Conservation (phyloP, 352 stramenopile species). For the Globisporangium sylvaticum region DNA sequence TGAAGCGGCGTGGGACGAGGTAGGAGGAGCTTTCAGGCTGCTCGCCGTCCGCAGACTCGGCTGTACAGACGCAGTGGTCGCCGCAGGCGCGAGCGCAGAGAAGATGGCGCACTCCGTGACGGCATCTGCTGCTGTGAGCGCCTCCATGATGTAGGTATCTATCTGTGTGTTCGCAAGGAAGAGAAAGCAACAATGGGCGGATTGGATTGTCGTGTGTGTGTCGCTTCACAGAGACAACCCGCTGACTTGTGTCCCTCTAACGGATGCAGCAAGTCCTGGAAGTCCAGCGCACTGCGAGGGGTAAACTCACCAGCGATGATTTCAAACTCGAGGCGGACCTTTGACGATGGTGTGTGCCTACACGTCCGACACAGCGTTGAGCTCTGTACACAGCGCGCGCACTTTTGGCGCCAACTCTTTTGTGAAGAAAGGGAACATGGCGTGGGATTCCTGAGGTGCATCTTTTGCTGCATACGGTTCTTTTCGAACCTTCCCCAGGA, state of each 20-base stretch:
- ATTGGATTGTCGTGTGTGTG: no score
- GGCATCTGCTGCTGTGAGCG: conserved; percentile 9
- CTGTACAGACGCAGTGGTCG: not conserved
- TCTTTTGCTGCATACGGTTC: no score
- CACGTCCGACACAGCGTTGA: no score
- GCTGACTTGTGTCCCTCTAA: no score
- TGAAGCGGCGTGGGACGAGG: not conserved
- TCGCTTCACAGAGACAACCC: not conserved
- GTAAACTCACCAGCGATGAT: no score
- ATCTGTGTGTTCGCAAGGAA: no score
- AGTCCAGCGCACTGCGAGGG: no score
- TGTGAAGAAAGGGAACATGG: not conserved
- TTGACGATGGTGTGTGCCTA: no score
- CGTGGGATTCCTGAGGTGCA: not conserved
- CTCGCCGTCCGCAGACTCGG: not conserved
- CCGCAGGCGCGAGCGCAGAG: conserved; percentile 21
- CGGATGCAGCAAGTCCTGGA: no score
- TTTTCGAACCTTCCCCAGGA: not conserved
- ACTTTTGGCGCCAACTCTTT: not conserved
- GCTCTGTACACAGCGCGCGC: no score
- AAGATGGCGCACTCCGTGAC: conserved; percentile 52
- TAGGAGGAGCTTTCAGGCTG: not conserved
- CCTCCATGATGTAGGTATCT: not conserved
- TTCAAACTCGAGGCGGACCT: no score
- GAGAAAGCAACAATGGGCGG: no score